A percentile compares a stretch with the other conserved stretches of the same genome.
phyloP scores from a whole-genome alignment of 306 rosid species.

The Casuarina glauca region DNA sequence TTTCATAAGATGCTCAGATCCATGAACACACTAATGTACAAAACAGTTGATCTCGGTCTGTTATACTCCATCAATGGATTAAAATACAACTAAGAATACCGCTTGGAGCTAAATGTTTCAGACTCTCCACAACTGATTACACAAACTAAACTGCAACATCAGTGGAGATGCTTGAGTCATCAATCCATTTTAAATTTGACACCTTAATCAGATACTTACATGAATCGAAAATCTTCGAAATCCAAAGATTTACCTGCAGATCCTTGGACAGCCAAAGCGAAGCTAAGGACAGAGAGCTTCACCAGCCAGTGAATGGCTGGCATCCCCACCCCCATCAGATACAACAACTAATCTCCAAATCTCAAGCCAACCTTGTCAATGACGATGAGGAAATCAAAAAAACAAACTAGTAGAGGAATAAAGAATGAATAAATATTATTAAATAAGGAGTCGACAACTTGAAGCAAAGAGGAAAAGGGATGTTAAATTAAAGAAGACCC shows the following conservation, averaged over 20 bases:
- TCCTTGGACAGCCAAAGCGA: constrained; percentile 56
- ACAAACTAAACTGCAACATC: constrained; percentile 14
- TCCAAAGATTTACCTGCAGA: constrained; percentile 52
- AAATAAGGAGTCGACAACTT: constrained; percentile 43
- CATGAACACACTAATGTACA: background rate
- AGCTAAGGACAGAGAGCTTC: constrained; percentile 50
- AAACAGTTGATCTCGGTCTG: constrained; percentile 4
- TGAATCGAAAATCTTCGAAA: background rate
- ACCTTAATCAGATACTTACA: background rate
- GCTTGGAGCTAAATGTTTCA: constrained; percentile 11
- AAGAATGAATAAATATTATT: constrained; percentile 28
- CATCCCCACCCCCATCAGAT: constrained; percentile 62
- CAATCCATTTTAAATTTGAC: constrained; percentile 12
- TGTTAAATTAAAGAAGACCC: constrained; percentile 47
- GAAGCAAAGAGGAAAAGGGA: constrained; percentile 57
- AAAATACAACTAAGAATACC: background rate
- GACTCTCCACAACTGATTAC: background rate
- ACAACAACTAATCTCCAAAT: constrained; percentile 34
- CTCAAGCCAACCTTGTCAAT: constrained; percentile 29
- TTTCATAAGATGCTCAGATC: constrained; percentile 15
- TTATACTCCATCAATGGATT: background rate
- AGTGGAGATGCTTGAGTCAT: constrained; percentile 11
- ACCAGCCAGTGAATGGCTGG: constrained; percentile 48
- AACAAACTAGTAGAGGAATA: constrained; percentile 20
- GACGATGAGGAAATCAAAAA: constrained; percentile 16